Conservation (phyloP, 495 filamentous ascomycete species). For the Penicillium psychrofluorescens region DNA sequence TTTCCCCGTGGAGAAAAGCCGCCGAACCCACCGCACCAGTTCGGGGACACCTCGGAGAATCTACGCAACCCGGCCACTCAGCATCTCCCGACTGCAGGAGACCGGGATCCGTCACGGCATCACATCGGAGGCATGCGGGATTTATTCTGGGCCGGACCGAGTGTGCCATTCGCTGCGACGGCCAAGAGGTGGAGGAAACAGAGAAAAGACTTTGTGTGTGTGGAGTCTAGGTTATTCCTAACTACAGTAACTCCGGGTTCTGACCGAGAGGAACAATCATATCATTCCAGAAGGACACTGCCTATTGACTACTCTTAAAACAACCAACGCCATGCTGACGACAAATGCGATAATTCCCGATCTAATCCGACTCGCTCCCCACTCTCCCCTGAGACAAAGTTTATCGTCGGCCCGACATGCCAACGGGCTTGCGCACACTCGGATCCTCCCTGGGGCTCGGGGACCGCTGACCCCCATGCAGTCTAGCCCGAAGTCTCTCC, state of each 20-base stretch:
- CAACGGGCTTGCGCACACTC: slow-evolving; percentile 30
- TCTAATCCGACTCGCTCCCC: slow-evolving; percentile 1
- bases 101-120: too few species aligned
- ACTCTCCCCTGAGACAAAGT: not conserved
- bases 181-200: not conserved
- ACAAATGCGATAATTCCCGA: slow-evolving; percentile 10
- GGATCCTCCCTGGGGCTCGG: slow-evolving; percentile 32
- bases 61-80: slow-evolving; percentile 1
- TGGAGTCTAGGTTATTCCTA: too few species aligned
- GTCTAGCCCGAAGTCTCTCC: slow-evolving; percentile 58
- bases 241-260: too few species aligned
- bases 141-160: slow-evolving; percentile 10
- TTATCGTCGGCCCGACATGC: slow-evolving; percentile 11
- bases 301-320: slow-evolving; percentile 3
- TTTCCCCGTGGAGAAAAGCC: slow-evolving; percentile 14
- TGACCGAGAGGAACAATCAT: too few species aligned
- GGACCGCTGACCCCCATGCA: slow-evolving; percentile 47
- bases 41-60: slow-evolving; percentile 20
- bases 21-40: not conserved
- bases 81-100: not conserved
- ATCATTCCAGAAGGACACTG: too few species aligned
- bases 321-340: slow-evolving; percentile 16
- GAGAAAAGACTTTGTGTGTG: too few species aligned
- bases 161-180: slow-evolving; percentile 9
- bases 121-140: slow-evolving; percentile 3